A percentile compares a stretch with the other conserved stretches of the same genome.
These are phyloP conservation scores for Esteya vermicola DNA, from an alignment of 2,329 filamentous ascomycete genomes.

Conservation along the genomic window DNA sequence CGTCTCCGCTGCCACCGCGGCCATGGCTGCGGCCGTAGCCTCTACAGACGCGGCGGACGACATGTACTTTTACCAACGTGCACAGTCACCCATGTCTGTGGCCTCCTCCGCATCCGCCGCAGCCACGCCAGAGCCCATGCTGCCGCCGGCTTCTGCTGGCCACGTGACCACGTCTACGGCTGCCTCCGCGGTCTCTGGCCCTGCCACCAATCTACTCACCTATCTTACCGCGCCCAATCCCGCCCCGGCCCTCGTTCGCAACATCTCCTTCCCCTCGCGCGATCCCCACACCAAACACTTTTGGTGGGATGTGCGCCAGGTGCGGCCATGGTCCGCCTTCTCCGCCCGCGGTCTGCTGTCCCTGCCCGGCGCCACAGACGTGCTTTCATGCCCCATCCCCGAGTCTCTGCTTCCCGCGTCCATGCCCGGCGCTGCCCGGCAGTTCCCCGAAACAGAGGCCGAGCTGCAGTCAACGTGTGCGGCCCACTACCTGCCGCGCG, in stretches of 20 bases:
- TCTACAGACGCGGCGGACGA: slow-evolving; percentile 15
- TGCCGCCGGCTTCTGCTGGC: slow-evolving; percentile 57
- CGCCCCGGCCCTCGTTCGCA: slow-evolving; percentile 66
- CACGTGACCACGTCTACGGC: too few species aligned
- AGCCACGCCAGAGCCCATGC: slow-evolving; percentile 21
- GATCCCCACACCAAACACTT: slow-evolving; percentile 66
- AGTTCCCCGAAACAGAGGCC: slow-evolving; percentile 63
- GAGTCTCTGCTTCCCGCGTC: slow-evolving; percentile 45
- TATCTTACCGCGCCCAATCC: slow-evolving; percentile 74
- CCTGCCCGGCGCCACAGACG: slow-evolving; percentile 56
- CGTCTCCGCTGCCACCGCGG: slow-evolving; percentile 14
- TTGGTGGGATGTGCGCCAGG: slow-evolving; percentile 91
- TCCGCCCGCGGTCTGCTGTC: slow-evolving; percentile 55
- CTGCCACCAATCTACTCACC: slow-evolving; percentile 57
- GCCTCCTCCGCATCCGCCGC: slow-evolving; percentile 17
- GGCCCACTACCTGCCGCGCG: slow-evolving; percentile 68
- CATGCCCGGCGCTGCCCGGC: slow-evolving; percentile 32
- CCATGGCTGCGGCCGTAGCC: slow-evolving; percentile 13
- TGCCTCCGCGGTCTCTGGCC: too few species aligned
- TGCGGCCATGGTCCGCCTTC: slow-evolving; percentile 74
- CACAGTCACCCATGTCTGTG: slow-evolving; percentile 26
- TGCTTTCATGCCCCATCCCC: slow-evolving; percentile 58
- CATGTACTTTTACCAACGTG: slow-evolving; percentile 31
- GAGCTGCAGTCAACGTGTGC: slow-evolving; percentile 63
- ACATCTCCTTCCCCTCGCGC: slow-evolving; percentile 53